Evolutionary conservation across 1,284 basidiomycete species (phyloP), one percentile per base, ranked within the genome.

Genomic region (Gomphus sp.): DNA sequence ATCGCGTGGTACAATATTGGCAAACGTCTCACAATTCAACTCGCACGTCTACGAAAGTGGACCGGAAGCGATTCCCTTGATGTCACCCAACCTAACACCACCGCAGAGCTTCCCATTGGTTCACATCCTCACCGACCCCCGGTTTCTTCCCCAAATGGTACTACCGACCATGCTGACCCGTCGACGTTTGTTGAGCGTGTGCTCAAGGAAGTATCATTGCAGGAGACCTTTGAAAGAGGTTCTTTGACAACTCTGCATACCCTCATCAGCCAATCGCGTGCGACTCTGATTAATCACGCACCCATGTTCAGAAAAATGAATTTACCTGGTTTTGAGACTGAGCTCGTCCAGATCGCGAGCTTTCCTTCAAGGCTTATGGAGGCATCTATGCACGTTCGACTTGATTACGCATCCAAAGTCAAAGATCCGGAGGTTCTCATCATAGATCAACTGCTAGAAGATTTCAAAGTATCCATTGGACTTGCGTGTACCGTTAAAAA

Each of bases 281-380:
- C 90, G 60, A 89, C 93, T 2, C 91, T 97, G 69, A 86, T 96
- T 64, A 85, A 85, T 59, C 83, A 92, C 62, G 83, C 88, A 36
- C 72, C 78, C 11, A 74, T 83, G 56, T 93, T 96, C 70, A 76
- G 79, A 64, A 79, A 85, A 66, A 91, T 98, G 83, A 88, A 91
- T 64, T 83, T 99, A 3, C 96, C 97, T 1, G 90, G 89, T 3
- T 97, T 98, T 70, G 92, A 94, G 69, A 83, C 85, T 57, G 93
- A 98, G 67, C 81, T 99, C n/a, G 84, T 95, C 11, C 88, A 92
- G 50, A 81, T 99, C 62, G 94, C 98, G 62, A 89, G 90, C 31
- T 99, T 99, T 75, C 93, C 98, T 4, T 96, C 93, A 10, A 87
- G 91, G 65, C 86, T 99, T 52, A 91, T 95, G 33, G 91, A 98